Conservation (phyloP, 768 basidiomycete species). For the Agrocybe pediades region DNA sequence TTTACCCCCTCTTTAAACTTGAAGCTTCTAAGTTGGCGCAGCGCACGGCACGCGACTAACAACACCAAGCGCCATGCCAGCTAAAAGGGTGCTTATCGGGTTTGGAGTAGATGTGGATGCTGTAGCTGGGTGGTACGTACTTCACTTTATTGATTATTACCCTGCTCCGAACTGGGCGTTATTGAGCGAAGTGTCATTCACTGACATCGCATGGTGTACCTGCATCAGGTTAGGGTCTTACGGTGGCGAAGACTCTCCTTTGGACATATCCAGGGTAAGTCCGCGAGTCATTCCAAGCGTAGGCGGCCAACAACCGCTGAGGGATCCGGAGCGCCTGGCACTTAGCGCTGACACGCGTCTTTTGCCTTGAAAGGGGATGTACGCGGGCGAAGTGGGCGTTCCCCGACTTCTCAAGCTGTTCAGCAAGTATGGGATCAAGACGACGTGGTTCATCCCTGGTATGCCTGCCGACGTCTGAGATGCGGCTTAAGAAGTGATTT, state of each 20-base stretch:
- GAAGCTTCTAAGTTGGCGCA: no score
- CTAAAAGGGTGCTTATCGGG: slow-evolving; percentile 54
- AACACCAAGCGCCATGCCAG: slow-evolving; percentile 39
- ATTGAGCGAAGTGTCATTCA: no score
- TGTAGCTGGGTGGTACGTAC: slow-evolving; percentile 65
- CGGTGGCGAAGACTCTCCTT: slow-evolving; percentile 71
- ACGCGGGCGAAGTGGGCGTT: slow-evolving; percentile 73
- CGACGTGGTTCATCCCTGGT: slow-evolving; percentile 82
- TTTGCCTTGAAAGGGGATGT: slow-evolving; percentile 58
- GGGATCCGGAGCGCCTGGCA: not conserved
- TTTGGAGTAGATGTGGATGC: slow-evolving; percentile 80
- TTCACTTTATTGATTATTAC: not conserved
- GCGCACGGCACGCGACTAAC: no score
- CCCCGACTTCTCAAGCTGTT: slow-evolving; percentile 73
- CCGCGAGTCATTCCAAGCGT: not conserved
- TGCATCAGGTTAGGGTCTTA: slow-evolving; percentile 68
- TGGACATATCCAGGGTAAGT: slow-evolving; percentile 64
- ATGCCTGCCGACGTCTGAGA: not conserved
- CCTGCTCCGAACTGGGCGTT: not conserved
- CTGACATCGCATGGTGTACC: not conserved
- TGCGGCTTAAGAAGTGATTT: no score
- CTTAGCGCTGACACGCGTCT: not conserved
- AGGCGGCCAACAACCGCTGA: no score
- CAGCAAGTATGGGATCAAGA: slow-evolving; percentile 63
- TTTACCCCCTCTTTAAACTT: no score